Evolutionary conservation across 2,329 filamentous ascomycete genomes (phyloP), one percentile per base, ranked within the genome.

Genomic region (Calcarisporium arbuscula): DNA sequence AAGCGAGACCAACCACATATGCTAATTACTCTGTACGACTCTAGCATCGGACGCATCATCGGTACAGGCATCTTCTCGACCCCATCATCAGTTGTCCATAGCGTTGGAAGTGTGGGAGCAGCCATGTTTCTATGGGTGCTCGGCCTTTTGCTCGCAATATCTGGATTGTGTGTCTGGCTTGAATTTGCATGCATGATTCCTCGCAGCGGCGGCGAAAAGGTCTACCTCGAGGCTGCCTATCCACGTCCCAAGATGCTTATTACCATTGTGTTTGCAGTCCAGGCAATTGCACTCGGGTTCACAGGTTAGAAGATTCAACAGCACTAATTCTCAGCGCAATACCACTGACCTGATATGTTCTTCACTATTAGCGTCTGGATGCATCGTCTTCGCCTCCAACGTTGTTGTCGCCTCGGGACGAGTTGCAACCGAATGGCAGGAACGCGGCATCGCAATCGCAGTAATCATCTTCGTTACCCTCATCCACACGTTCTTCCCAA

Each of bases 41-140:
- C 12, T 19, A 45, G 44, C 27, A 35, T 47, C 35, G 44, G 44
- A 8, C 44, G 44, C 37, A 47, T 47, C 23, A 42, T 47, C n/a
- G 44, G 44, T 12, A 47, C 44, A 4, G 44, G 44, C 26, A 47
- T 47, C 29, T 47, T 47, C 18, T 44, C 44, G 7, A 45, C 43
- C 4, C 44, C 44, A 4, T 47, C 44, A 5, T 43, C 42, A 17
- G 45, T 47, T 9, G 41, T 45, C 34, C 32, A 36, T 22, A 34
- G 43, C 12, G 34, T 47, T 15, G 42, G 44, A 25, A 45, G 42
- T 26, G 41, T 47, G 9, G 44, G 44, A 10, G 44, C 44, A 15
- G 39, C 44, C 5, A 35, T 47, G 28, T 15, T 47, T 7, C 27
- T 47, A 5, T 47, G 43, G 43, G 39, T 45, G 4, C 32, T 46